Evolutionary conservation across 2,329 filamentous ascomycete genomes (phyloP).

Genomic region (Xylaria sp.): DNA sequence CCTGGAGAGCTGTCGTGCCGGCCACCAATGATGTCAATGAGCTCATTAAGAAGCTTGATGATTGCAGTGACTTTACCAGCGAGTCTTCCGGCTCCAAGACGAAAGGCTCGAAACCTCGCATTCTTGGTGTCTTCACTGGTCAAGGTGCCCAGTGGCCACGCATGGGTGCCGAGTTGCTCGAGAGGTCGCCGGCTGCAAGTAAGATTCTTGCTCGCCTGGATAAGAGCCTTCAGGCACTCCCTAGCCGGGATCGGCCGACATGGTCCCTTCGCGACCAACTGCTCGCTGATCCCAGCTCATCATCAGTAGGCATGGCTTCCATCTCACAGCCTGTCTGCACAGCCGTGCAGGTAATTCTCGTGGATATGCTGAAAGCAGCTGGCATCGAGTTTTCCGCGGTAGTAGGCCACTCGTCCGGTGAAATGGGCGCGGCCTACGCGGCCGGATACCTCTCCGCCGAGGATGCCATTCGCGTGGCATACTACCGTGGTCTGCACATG

Average conservation of each 20-base stretch:
- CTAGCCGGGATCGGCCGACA: constrained; percentile 32
- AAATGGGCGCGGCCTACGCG: constrained; percentile 45
- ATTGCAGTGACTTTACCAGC: neutral
- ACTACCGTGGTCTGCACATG: constrained; percentile 49
- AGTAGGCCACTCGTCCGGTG: constrained; percentile 47
- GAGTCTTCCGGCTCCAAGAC: neutral
- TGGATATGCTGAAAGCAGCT: constrained; percentile 48
- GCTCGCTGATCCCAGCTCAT: neutral
- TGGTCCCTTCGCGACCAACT: constrained; percentile 36
- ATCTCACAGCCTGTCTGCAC: constrained; percentile 52
- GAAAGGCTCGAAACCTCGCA: neutral
- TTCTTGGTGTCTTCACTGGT: constrained; percentile 49
- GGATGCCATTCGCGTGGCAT: constrained; percentile 48
- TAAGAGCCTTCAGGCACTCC: constrained; percentile 35
- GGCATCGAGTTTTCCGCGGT: constrained; percentile 44
- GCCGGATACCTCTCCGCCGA: constrained; percentile 38
- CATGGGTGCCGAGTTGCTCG: constrained; percentile 43
- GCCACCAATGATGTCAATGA: neutral
- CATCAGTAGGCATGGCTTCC: constrained; percentile 28
- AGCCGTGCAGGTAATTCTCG: constrained; percentile 53
- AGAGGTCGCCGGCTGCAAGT: constrained; percentile 26
- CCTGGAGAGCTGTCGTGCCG: constrained; percentile 1
- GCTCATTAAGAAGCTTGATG: constrained; percentile 4
- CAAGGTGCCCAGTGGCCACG: constrained; percentile 50
- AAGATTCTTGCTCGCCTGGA: constrained; percentile 38